Percentiles rank a stretch among this genome's conserved stretches.
Conservation (phyloP, 75 land plant species). For the Pinus taeda region DNA sequence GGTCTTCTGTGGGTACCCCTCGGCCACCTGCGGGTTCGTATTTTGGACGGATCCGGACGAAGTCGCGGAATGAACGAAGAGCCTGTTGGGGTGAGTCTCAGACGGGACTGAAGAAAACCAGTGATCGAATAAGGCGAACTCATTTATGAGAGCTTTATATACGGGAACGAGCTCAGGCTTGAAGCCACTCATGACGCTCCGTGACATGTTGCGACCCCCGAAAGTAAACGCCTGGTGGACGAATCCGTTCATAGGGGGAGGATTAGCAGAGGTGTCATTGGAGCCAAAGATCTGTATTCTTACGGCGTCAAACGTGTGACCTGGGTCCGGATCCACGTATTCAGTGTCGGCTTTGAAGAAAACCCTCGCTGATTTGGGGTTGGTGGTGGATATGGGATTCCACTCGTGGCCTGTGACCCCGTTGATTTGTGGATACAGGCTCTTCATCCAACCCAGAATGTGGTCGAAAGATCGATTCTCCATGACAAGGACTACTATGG, state of each 20-base stretch:
- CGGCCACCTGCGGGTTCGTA: constrained; percentile 12
- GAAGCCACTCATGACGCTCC: constrained; percentile 46
- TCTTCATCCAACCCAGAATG: constrained; percentile 31
- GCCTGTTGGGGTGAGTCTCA: constrained; percentile 50
- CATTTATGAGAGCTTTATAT: constrained; percentile 25
- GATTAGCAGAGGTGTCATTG: constrained; percentile 17
- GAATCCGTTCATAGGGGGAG: constrained; percentile 48
- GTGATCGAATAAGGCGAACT: constrained; percentile 49
- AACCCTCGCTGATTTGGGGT: constrained; percentile 14
- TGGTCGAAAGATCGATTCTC: constrained; percentile 46
- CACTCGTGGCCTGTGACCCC: constrained; percentile 25
- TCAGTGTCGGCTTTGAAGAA: constrained; percentile 27
- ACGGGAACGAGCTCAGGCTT: constrained; percentile 40
- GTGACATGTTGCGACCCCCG: constrained; percentile 15
- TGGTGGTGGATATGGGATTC: constrained; percentile 20
- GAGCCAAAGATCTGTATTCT: constrained; percentile 48
- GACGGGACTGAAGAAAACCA: constrained; percentile 56
- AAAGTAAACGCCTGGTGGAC: constrained; percentile 38
- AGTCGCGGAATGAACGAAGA: constrained; percentile 51
- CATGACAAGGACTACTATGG: constrained; percentile 31
- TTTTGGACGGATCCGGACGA: constrained; percentile 46
- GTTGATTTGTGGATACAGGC: constrained; percentile 30
- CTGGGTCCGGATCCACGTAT: constrained; percentile 59
- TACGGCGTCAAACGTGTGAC: constrained; percentile 50
- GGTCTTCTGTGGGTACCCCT: constrained; percentile 48